Conservation (phyloP, 1,284 basidiomycete species). For the Phylloboletellus chloephorus region DNA sequence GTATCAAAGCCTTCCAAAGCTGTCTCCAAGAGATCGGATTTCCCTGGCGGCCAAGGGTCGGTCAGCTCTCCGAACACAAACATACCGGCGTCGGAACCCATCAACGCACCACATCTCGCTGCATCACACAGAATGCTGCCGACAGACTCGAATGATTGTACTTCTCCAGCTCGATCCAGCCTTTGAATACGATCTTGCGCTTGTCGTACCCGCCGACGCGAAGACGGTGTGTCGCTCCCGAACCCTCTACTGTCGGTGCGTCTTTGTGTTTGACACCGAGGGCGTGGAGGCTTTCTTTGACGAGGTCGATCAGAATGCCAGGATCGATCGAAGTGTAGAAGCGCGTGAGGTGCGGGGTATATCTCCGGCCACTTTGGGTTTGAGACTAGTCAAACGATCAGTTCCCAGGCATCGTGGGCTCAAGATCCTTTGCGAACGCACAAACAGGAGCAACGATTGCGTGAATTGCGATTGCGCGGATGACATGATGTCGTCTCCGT, state of each 20-base stretch:
- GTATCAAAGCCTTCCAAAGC: slow-evolving; percentile 61
- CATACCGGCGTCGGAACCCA: too few species aligned
- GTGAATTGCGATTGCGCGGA: slow-evolving; percentile 54
- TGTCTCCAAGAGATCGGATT: slow-evolving; percentile 71
- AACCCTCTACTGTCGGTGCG: slow-evolving; percentile 23
- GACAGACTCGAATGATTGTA: slow-evolving; percentile 42
- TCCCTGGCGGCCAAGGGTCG: too few species aligned
- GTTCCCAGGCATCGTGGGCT: too few species aligned
- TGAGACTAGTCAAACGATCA: slow-evolving; percentile 73
- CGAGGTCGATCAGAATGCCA: slow-evolving; percentile 42
- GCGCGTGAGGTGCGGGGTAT: slow-evolving; percentile 68
- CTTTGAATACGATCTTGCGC: slow-evolving; percentile 58
- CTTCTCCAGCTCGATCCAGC: slow-evolving; percentile 62
- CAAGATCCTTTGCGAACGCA: too few species aligned
- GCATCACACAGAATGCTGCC: slow-evolving; percentile 64
- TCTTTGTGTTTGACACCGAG: slow-evolving; percentile 50
- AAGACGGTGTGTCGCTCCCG: slow-evolving; percentile 35
- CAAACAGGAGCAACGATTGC: slow-evolving; percentile 56
- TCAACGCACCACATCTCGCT: slow-evolving; percentile 51
- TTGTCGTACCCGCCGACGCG: slow-evolving; percentile 61
- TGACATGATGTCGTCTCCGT: slow-evolving; percentile 56
- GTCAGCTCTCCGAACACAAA: too few species aligned
- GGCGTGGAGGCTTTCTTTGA: slow-evolving; percentile 46
- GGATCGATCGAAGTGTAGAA: slow-evolving; percentile 64
- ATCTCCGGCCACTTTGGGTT: slow-evolving; percentile 63